Evolutionary conservation across 2,329 filamentous ascomycete genomes (phyloP).

Genomic region (Mycosphaerella sp.): DNA sequence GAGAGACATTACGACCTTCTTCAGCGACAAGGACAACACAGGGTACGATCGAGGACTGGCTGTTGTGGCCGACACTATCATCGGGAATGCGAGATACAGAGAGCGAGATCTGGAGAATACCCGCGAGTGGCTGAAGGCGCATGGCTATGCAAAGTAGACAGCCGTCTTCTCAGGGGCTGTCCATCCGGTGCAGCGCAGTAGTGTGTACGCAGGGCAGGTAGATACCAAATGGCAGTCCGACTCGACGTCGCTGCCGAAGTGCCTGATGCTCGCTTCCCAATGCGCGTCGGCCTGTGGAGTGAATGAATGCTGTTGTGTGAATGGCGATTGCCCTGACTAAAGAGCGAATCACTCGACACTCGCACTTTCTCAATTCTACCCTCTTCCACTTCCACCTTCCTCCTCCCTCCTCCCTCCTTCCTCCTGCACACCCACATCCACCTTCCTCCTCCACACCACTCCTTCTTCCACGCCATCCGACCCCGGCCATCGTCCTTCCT

Average conservation of each 20-base stretch:
- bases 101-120: constrained; percentile 66
- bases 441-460: background rate
- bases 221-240: no score
- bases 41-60: constrained; percentile 81
- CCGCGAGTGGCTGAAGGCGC: constrained; percentile 68
- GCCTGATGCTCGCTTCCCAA: no score
- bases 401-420: background rate
- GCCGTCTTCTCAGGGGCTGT: background rate
- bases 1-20: constrained; percentile 77
- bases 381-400: background rate
- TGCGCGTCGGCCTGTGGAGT: background rate
- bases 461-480: background rate
- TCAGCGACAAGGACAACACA: constrained; percentile 75
- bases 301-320: background rate
- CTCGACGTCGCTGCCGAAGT: no score
- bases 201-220: no score
- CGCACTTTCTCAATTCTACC: background rate
- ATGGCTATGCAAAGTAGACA: constrained; percentile 47
- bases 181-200: no score
- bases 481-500: background rate
- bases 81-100: constrained; percentile 75
- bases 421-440: no score
- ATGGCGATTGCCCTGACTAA: background rate
- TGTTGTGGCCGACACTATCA: constrained; percentile 79
- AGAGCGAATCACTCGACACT: no score